phyloP scores from a whole-genome alignment of 2,329 filamentous ascomycete species.

The Fusarium sp. region DNA sequence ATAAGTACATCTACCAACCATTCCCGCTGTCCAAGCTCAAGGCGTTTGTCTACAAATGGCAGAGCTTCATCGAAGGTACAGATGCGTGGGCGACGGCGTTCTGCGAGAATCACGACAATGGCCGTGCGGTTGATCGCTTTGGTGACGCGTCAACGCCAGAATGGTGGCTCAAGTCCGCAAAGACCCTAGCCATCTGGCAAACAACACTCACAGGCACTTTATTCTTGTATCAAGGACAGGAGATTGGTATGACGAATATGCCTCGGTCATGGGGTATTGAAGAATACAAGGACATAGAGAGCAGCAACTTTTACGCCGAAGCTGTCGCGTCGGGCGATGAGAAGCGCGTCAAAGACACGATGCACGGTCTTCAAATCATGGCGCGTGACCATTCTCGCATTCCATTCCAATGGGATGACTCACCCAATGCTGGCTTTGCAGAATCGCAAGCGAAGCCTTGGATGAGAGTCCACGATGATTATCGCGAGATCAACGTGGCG shows the following conservation, averaged over 20 bases:
- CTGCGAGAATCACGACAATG: constrained; percentile 74
- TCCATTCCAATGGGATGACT: constrained; percentile 74
- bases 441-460: constrained; percentile 63
- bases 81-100: constrained; percentile 71
- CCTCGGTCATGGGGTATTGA: constrained; percentile 63
- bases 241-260: constrained; percentile 71
- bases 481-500: constrained; percentile 66
- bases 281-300: constrained; percentile 68
- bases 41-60: constrained; percentile 59
- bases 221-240: constrained; percentile 71
- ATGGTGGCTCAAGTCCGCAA: constrained; percentile 60
- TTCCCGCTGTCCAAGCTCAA: constrained; percentile 61
- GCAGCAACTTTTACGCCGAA: constrained; percentile 63
- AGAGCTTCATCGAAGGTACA: constrained; percentile 61
- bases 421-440: constrained; percentile 72
- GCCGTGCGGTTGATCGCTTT: constrained; percentile 68
- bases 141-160: constrained; percentile 59
- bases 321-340: constrained; percentile 53
- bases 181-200: constrained; percentile 65
- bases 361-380: constrained; percentile 66
- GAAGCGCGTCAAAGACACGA: constrained; percentile 59
- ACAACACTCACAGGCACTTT: constrained; percentile 64
- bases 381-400: constrained; percentile 73
- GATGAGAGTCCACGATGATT: constrained; percentile 76
- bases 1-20: constrained; percentile 63